Base-by-base conservation (phyloP, 2,329 filamentous ascomycete species). In the Westerdykella sp. region DNA sequence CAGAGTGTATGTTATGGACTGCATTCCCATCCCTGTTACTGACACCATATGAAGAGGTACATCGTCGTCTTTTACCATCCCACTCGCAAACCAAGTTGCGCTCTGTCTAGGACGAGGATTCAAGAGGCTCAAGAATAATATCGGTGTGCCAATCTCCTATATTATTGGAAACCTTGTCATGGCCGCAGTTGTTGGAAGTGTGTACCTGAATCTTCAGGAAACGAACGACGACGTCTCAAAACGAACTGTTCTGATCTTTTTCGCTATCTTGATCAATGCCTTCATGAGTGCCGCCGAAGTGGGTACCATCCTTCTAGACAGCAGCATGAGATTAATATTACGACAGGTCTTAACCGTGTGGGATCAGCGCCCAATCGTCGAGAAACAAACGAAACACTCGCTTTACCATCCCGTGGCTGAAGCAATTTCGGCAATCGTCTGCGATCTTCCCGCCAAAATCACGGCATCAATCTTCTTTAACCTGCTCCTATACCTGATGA, bases 361-460 rank as follows among this genome's bases (percentile, higher is more conserved):
- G 58, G 77, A 84, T 2, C 87, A 93, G 75, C 81, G 88, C 25
- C 84, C 84, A 1, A 91, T 94, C 54, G 85, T 94, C 45, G 86
- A 93, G 59, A 94, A 93, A 62, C 87, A 94, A 53, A 68, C 74
- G 42, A 79, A 83, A 40, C 94, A 91, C 60, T 86, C 86, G 15
- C 74, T 94, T 16, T 91, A 94, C 56, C 87, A 91, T 56, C 86
- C 88, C 0, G 86, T 83, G 6, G 83, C 86, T 14, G 87, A 94
- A 72, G 85, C 87, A 13, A 73, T 85, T 44, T 79, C 84, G 0
- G 89, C 84, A 1, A 89, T 91, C 81, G 64, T 94, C 15, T 82
- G 78, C 52, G 88, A 94, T 55, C 66, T 91, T 64, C 87, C 87
- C 0, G 85, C 85, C 66, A 91, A 89, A 63, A 63, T 91, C 4